A percentile compares a stretch with the other conserved stretches of the same genome.
phyloP scores from a whole-genome alignment of 495 filamentous ascomycete genomes.

The Xylaria telfairii region DNA sequence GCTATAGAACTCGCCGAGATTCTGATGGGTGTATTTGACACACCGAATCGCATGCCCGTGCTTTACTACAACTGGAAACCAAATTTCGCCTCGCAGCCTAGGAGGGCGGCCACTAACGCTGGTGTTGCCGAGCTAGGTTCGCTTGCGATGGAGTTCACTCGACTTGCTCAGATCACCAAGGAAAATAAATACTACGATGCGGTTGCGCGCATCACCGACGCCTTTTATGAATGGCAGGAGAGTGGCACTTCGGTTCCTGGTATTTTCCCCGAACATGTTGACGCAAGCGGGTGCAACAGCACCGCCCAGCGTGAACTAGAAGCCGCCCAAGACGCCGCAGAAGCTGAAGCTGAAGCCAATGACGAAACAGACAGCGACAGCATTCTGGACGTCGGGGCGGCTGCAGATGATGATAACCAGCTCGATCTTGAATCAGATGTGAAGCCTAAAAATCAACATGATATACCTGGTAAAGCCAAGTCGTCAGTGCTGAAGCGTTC shows the following conservation, averaged over 20 bases:
- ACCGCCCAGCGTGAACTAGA: conserved; percentile 39
- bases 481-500: conserved; percentile 27
- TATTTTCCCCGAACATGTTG: conserved; percentile 81
- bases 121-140: conserved; percentile 88
- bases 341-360: conserved; percentile 26
- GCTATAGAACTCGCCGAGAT: conserved; percentile 88
- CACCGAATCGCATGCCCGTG: conserved; percentile 92
- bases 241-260: conserved; percentile 74
- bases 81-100: conserved; percentile 65
- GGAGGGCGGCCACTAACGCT: conserved; percentile 66
- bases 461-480: conserved; percentile 10
- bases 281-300: conserved; percentile 68
- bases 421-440: background rate
- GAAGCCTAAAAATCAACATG: background rate
- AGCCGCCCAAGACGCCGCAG: conserved; percentile 28
- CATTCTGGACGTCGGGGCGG: conserved; percentile 4
- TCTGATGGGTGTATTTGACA: conserved; percentile 91
- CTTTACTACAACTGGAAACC: conserved; percentile 88
- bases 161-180: conserved; percentile 88
- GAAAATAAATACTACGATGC: conserved; percentile 93
- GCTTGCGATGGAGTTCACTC: conserved; percentile 92
- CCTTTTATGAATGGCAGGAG: conserved; percentile 78
- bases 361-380: conserved; percentile 31
- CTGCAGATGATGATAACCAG: background rate
- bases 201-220: conserved; percentile 87